These are phyloP conservation scores for Apiosordaria backusii DNA, from an alignment of 495 filamentous ascomycete genomes.

Conservation along the genomic window DNA sequence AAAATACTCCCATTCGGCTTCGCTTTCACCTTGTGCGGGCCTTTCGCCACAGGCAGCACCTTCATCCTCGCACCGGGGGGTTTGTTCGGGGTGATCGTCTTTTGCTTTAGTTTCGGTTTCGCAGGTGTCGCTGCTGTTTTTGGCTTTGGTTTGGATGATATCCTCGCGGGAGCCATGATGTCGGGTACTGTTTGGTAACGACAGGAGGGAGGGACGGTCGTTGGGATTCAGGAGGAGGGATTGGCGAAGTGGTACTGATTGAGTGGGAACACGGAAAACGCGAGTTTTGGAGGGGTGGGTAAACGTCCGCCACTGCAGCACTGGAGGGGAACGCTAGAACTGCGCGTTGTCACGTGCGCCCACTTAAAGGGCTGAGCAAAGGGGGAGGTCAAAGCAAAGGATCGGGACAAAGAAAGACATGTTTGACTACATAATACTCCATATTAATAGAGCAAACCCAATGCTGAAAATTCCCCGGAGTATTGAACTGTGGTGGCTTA, in stretches of 20 bases:
- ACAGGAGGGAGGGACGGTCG: not conserved
- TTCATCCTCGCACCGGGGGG: not conserved
- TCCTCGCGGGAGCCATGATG: not conserved
- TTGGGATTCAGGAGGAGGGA: too few relatives aligned
- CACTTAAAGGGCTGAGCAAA: not conserved
- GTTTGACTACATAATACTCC: not conserved
- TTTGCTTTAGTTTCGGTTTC: slow-evolving; percentile 1
- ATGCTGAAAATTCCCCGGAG: too few relatives aligned
- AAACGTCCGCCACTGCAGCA: not conserved
- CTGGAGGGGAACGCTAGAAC: slow-evolving; percentile 11
- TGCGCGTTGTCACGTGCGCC: slow-evolving; percentile 18
- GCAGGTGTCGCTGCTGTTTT: not conserved
- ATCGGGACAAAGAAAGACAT: not conserved
- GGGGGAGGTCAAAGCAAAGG: not conserved
- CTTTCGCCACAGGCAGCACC: slow-evolving; percentile 17
- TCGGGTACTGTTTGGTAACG: too few relatives aligned
- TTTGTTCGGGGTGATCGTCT: not conserved
- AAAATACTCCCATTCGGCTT: slow-evolving; percentile 68
- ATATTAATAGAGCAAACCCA: too few relatives aligned
- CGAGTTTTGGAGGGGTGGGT: not conserved
- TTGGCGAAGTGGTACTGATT: not conserved
- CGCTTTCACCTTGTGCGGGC: slow-evolving; percentile 25
- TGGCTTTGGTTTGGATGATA: not conserved
- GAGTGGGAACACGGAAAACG: not conserved
- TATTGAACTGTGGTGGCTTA: too few relatives aligned